Base-by-base conservation (phyloP, 768 basidiomycete species). In the Termitomyces sp. region DNA sequence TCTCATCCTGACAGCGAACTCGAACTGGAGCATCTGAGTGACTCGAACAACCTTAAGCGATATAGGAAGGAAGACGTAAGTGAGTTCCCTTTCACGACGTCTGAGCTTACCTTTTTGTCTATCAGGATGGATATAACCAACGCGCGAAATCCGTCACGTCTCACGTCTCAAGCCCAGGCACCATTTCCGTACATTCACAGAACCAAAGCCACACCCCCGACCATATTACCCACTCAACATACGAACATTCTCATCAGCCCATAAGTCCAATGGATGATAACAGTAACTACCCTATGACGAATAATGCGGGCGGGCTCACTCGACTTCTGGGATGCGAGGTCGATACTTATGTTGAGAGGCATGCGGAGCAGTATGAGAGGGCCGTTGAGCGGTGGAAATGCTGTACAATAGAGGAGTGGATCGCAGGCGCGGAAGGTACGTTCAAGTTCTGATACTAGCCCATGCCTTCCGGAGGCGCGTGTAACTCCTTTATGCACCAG, bases 391-490 rank as follows among this genome's bases (percentile, higher is more conserved):
- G 71, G 56, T 86, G 83, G 82, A 71, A 71, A 13, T 70, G 74
- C 7, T 81, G 80, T 53, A 71, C 73, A 0, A 65, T 75, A 53
- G 76, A 79, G 13, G 82, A 84, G 48, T 84, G 84, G 84, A 63
- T 70, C 5, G 70, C 76, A 23, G 84, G 83, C 5, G 79, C 77
- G 1, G 73, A 81, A 45, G 80, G 83, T 83, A 35, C 45, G 63
- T 49, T 18, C 33, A n/a, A n/a, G n/a, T 32, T 16, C 18, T 39
- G 49, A 31, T 47, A 32, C 38, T 20, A 20, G 32, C 45, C 18
- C 15, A 20, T 16, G 31, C 23, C 18, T 52, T 33, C n/a, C 11
- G 3, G 20, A 32, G 2, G n/a, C 23, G 27, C 18, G 1, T 18
- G 15, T 41, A 10, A 29, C 29, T 29, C 40, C 52, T 15, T n/a